Conservation (phyloP, 306 rosid species). For the Inga oerstediana region DNA sequence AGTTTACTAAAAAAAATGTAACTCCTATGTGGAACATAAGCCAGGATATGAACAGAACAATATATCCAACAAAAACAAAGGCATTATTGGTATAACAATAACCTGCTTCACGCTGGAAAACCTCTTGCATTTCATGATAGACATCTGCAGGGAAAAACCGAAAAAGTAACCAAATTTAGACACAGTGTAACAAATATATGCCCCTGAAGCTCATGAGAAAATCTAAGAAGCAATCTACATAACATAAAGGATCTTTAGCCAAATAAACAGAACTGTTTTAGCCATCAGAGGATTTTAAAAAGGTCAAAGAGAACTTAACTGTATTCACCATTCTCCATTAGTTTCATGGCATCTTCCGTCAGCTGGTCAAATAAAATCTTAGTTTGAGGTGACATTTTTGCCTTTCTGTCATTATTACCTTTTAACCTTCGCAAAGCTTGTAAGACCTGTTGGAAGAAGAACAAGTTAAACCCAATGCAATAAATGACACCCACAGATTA, state of each 20-base stretch:
- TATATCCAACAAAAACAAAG: conserved; percentile 14
- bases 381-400: conserved; percentile 79
- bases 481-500: conserved; percentile 20
- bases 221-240: not conserved
- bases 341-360: conserved; percentile 91
- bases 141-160: conserved; percentile 58
- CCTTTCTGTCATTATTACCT: conserved; percentile 76
- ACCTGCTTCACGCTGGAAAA: conserved; percentile 92
- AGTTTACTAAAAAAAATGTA: not conserved
- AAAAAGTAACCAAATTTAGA: conserved; percentile 29
- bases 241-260: conserved; percentile 22
- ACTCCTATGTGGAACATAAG: conserved; percentile 9
- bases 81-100: conserved; percentile 25
- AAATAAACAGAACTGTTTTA: conserved; percentile 9
- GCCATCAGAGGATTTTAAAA: conserved; percentile 25
- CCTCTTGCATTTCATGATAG: conserved; percentile 84
- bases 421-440: conserved; percentile 96
- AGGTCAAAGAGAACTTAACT: conserved; percentile 51
- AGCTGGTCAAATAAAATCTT: conserved; percentile 86
- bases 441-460: conserved; percentile 60
- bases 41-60: not conserved
- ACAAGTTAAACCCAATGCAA: conserved; percentile 31
- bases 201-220: conserved; percentile 13
- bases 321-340: conserved; percentile 95
- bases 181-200: not conserved